Evolutionary conservation across 2,329 filamentous ascomycete genomes (phyloP).

Genomic region (Penicillium sp.): DNA sequence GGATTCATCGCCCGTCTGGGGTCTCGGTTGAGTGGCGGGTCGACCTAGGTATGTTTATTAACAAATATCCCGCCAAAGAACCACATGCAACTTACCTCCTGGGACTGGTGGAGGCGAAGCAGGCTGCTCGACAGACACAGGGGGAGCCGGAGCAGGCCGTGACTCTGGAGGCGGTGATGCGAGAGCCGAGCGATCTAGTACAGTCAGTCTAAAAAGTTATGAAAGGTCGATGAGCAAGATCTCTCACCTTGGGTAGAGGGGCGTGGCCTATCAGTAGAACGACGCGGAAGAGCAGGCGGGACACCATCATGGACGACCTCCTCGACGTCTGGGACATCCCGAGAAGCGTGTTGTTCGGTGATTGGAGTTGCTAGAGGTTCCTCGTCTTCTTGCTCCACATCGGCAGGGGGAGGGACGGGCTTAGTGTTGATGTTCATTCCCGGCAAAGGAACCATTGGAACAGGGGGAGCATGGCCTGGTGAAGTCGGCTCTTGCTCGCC

Average conservation of each 20-base stretch:
- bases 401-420: conserved; percentile 44
- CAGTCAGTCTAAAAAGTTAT: background rate
- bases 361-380: conserved; percentile 40
- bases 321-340: conserved; percentile 53
- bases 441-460: conserved; percentile 51
- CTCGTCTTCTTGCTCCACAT: conserved; percentile 50
- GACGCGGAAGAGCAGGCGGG: conserved; percentile 20
- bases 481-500: conserved; percentile 30
- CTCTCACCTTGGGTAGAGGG: conserved; percentile 51
- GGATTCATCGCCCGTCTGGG: conserved; percentile 71
- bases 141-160: conserved; percentile 34
- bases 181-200: conserved; percentile 43
- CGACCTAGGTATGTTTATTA: conserved; percentile 52
- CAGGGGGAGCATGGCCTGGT: conserved; percentile 38
- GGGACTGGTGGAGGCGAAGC: conserved; percentile 35
- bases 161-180: conserved; percentile 41
- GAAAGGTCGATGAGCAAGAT: background rate
- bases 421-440: conserved; percentile 56
- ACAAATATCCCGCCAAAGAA: background rate
- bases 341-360: conserved; percentile 40
- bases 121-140: conserved; percentile 34
- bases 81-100: conserved; percentile 51
- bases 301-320: conserved; percentile 40
- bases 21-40: conserved; percentile 52
- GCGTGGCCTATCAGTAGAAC: conserved; percentile 41